These are phyloP conservation scores for Bifiguratus adelaidae DNA, from an alignment of 192 early-diverging fungal genomes.

Conservation along the genomic window DNA sequence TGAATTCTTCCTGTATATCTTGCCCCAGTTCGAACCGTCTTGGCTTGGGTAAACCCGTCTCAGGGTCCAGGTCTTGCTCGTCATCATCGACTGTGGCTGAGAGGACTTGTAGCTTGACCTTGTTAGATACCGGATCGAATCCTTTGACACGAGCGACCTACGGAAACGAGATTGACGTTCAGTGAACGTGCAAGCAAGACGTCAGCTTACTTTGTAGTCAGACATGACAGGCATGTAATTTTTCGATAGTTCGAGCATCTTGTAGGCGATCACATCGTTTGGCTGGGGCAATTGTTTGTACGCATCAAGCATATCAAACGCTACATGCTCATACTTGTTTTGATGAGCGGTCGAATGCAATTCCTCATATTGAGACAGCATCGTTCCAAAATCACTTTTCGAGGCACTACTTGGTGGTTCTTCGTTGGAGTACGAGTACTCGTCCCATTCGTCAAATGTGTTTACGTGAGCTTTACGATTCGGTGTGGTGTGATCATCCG, in stretches of 20 bases:
- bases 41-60: neutral
- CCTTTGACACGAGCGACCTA: neutral
- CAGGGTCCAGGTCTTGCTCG: neutral
- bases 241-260: neutral
- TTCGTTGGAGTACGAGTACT: too few relatives aligned
- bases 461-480: too few relatives aligned
- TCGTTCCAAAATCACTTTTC: neutral
- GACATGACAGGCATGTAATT: neutral
- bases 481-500: too few relatives aligned
- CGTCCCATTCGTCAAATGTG: too few relatives aligned
- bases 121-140: neutral
- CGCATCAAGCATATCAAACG: too few relatives aligned
- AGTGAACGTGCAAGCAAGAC: neutral
- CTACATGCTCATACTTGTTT: neutral
- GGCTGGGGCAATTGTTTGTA: neutral
- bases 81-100: neutral
- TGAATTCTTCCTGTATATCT: neutral
- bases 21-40: neutral
- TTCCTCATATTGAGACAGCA: neutral
- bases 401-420: too few relatives aligned
- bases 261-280: neutral
- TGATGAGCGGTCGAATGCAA: neutral
- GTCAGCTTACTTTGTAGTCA: neutral
- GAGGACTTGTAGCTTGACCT: neutral
- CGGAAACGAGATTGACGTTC: neutral